Percentiles rank a stretch among this genome's conserved stretches.
Conservation (phyloP, 75 land plant genomes). For the Gnetum montanum region DNA sequence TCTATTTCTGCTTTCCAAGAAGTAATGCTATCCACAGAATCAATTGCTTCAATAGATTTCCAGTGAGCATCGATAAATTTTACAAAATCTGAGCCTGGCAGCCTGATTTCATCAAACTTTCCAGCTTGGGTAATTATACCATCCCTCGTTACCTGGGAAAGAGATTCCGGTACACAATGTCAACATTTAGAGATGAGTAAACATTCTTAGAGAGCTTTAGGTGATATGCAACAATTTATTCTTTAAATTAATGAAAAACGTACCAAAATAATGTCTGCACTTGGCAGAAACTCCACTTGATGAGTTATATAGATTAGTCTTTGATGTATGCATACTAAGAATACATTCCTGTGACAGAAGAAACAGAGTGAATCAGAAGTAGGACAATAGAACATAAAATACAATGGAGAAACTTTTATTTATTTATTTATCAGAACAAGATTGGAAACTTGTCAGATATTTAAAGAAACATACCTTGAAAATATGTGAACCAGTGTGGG, state of each 20-base stretch:
- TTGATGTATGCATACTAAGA: constrained; percentile 24
- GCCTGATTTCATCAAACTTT: constrained; percentile 47
- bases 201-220: too few species aligned
- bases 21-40: constrained; percentile 20
- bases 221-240: too few species aligned
- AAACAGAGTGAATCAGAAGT: too few species aligned
- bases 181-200: too few species aligned
- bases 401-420: background rate
- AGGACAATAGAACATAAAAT: too few species aligned
- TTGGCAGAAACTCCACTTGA: constrained; percentile 31
- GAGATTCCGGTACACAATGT: too few species aligned
- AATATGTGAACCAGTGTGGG: constrained; percentile 31
- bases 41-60: constrained; percentile 45
- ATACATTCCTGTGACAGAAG: constrained; percentile 27
- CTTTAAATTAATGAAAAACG: too few species aligned
- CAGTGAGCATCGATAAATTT: constrained; percentile 66
- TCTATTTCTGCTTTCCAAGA: constrained; percentile 8
- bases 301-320: constrained; percentile 38
- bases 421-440: background rate
- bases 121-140: constrained; percentile 71
- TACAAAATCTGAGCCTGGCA: constrained; percentile 49
- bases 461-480: constrained; percentile 24
- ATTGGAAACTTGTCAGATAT: too few species aligned
- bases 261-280: constrained; percentile 83
- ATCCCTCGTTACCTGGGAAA: constrained; percentile 69